These are phyloP conservation scores for Xylaria sp. DNA, from an alignment of 2,329 filamentous ascomycete genomes.

Conservation along the genomic window DNA sequence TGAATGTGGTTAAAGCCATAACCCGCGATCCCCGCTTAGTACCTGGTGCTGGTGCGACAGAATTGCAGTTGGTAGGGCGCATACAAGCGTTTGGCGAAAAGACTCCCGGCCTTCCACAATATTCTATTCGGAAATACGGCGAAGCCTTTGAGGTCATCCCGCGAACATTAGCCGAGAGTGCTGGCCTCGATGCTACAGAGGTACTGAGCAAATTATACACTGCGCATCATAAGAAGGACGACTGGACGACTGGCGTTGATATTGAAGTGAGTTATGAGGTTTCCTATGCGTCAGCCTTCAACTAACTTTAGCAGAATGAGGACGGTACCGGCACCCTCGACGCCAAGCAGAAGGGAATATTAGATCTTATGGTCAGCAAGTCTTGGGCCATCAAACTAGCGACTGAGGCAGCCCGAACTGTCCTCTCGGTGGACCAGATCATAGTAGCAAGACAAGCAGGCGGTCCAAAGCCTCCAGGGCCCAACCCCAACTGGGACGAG, in stretches of 20 bases:
- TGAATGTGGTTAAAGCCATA: conserved; percentile 98
- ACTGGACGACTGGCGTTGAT: conserved; percentile 93
- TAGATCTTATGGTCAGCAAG: conserved; percentile 92
- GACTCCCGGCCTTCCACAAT: conserved; percentile 91
- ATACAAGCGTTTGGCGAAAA: conserved; percentile 91
- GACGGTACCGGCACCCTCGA: conserved; percentile 75
- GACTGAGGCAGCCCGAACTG: conserved; percentile 91
- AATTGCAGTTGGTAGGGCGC: conserved; percentile 92
- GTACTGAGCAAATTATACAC: conserved; percentile 92
- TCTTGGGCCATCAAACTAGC: conserved; percentile 97
- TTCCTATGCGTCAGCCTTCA: neutral
- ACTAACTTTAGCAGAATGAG: conserved; percentile 28
- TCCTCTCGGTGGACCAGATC: conserved; percentile 97
- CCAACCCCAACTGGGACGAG: conserved; percentile 82
- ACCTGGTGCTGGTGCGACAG: conserved; percentile 92
- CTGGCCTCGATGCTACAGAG: conserved; percentile 96
- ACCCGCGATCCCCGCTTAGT: conserved; percentile 92
- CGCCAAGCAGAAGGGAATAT: conserved; percentile 85
- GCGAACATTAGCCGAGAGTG: conserved; percentile 91
- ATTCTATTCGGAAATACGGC: conserved; percentile 96
- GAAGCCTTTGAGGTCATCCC: conserved; percentile 98
- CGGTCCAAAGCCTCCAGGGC: conserved; percentile 94
- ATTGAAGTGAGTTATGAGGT: conserved; percentile 71
- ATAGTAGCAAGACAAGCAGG: conserved; percentile 98
- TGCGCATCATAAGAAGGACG: conserved; percentile 87